Evolutionary conservation across 2,329 filamentous ascomycete species (phyloP).

Genomic region (Talaromyces sp.): DNA sequence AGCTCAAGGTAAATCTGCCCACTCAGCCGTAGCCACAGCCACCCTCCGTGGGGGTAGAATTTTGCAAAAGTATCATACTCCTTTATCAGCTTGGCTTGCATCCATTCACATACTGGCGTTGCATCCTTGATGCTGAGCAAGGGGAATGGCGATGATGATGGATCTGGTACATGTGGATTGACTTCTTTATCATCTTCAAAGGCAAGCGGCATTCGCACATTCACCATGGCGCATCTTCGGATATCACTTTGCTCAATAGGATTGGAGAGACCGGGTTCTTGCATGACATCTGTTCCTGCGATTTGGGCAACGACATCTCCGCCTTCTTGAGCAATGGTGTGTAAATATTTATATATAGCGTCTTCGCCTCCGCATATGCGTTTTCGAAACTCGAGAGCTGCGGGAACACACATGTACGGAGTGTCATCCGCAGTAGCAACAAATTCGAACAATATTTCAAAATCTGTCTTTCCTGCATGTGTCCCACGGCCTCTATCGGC

Average conservation of each 20-base stretch:
- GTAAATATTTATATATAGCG: slow-evolving; percentile 63
- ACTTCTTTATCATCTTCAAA: slow-evolving; percentile 28
- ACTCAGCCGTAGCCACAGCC: slow-evolving; percentile 71
- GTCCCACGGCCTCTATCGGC: slow-evolving; percentile 46
- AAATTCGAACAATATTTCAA: slow-evolving; percentile 71
- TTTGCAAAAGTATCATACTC: slow-evolving; percentile 72
- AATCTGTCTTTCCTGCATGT: slow-evolving; percentile 53
- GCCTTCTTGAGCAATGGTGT: slow-evolving; percentile 62
- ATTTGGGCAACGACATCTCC: slow-evolving; percentile 60
- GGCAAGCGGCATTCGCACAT: slow-evolving; percentile 68
- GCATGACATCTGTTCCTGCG: slow-evolving; percentile 69
- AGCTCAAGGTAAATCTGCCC: slow-evolving; percentile 82
- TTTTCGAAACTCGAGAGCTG: slow-evolving; percentile 68
- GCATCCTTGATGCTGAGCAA: slow-evolving; percentile 43
- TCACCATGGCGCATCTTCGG: slow-evolving; percentile 67
- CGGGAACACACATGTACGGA: slow-evolving; percentile 69
- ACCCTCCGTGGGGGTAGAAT: slow-evolving; percentile 59
- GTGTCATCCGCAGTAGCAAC: slow-evolving; percentile 72
- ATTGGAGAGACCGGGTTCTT: slow-evolving; percentile 44
- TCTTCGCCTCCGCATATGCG: slow-evolving; percentile 72
- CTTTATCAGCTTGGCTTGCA: slow-evolving; percentile 53
- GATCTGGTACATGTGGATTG: slow-evolving; percentile 20
- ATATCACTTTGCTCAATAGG: slow-evolving; percentile 41
- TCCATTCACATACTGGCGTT: slow-evolving; percentile 55
- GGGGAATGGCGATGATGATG: slow-evolving; percentile 19